Evolutionary conservation across 306 rosid genomes (phyloP).

Genomic region (Glycine latifolia): DNA sequence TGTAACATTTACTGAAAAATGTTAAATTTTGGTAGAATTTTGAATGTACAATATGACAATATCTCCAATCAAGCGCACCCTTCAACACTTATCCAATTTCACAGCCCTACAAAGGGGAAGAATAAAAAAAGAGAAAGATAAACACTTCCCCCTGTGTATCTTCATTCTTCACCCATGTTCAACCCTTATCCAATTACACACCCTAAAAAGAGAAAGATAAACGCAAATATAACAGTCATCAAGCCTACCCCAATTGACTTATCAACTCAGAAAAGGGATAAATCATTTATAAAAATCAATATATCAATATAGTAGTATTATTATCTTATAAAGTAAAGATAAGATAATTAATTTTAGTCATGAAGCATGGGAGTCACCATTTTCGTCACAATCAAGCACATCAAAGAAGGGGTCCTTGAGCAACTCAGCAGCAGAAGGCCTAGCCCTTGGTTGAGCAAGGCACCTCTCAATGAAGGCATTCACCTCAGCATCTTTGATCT

Average conservation of each 20-base stretch:
- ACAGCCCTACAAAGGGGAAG: too few species aligned
- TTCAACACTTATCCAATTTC: too few species aligned
- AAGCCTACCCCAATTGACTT: slow-evolving; percentile 28
- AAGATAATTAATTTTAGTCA: neutral
- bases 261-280: slow-evolving; percentile 13
- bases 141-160: neutral
- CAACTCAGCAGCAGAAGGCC: slow-evolving; percentile 81
- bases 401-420: slow-evolving; percentile 73
- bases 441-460: slow-evolving; percentile 71
- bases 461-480: slow-evolving; percentile 79
- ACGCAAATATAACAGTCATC: slow-evolving; percentile 8
- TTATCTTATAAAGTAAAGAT: neutral
- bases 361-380: slow-evolving; percentile 25
- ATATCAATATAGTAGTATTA: neutral
- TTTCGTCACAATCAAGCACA: slow-evolving; percentile 55
- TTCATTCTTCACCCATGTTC: neutral
- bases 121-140: too few species aligned
- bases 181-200: slow-evolving; percentile 41
- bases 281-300: neutral
- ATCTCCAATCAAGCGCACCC: neutral
- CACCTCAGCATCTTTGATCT: slow-evolving; percentile 63
- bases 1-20: neutral
- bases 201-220: slow-evolving; percentile 8
- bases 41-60: slow-evolving; percentile 21
- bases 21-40: neutral